These are phyloP conservation scores for Phytophthora capsici DNA, from an alignment of 352 stramenopile genomes.

Conservation along the genomic window DNA sequence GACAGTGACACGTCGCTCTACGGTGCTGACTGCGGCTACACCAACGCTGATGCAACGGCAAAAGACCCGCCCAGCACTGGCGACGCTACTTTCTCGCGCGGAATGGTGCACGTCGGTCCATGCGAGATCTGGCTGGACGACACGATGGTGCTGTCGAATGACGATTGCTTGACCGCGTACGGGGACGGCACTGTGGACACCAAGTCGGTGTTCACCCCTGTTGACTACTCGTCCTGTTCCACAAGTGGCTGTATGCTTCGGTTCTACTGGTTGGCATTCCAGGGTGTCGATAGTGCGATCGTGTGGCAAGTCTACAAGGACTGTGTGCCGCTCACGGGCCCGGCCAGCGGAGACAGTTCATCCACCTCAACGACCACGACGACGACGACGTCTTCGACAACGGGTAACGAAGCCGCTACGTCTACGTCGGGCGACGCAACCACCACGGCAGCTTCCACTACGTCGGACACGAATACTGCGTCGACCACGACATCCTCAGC, in stretches of 20 bases:
- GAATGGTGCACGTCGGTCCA: slow-evolving; percentile 39
- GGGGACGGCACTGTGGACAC: slow-evolving; percentile 30
- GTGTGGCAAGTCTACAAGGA: slow-evolving; percentile 53
- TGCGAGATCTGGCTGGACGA: slow-evolving; percentile 49
- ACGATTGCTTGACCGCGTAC: slow-evolving; percentile 44
- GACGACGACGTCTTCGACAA: slow-evolving; percentile 8
- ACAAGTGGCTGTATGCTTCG: slow-evolving; percentile 40
- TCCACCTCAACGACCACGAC: slow-evolving; percentile 27
- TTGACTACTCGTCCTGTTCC: slow-evolving; percentile 49
- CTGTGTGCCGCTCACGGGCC: slow-evolving; percentile 39
- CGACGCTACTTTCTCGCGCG: slow-evolving; percentile 41
- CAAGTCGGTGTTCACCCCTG: slow-evolving; percentile 38
- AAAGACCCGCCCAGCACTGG: slow-evolving; percentile 37
- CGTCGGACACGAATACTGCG: not conserved
- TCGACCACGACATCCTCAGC: slow-evolving; percentile 8
- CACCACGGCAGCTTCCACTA: slow-evolving; percentile 5
- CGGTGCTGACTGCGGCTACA: slow-evolving; percentile 40
- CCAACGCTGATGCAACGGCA: slow-evolving; percentile 28
- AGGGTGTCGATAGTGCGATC: slow-evolving; percentile 32
- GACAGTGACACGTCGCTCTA: slow-evolving; percentile 38
- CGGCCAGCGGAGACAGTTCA: slow-evolving; percentile 4
- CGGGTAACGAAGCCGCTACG: slow-evolving; percentile 19
- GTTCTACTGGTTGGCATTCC: slow-evolving; percentile 50
- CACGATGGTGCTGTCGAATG: slow-evolving; percentile 38
- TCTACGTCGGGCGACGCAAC: slow-evolving; percentile 4